Conservation (phyloP, 768 basidiomycete species). For the Lactifluus hygrophoroides region DNA sequence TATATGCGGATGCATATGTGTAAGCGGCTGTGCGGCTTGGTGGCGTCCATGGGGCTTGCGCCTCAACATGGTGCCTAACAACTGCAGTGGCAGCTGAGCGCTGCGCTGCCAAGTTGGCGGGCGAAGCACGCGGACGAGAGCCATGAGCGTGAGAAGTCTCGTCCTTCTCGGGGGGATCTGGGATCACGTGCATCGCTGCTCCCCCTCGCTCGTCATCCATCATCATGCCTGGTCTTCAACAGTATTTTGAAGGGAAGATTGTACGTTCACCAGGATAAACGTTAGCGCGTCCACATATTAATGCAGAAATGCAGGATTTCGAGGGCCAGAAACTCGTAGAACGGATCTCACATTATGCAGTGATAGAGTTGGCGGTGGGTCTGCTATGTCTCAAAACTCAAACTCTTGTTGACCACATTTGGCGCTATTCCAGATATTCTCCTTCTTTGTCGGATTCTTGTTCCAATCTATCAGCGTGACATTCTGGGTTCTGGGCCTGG, state of each 20-base stretch:
- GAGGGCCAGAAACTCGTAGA: constrained; percentile 51
- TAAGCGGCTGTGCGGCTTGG: too few species aligned
- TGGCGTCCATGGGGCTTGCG: too few species aligned
- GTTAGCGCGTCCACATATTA: not conserved
- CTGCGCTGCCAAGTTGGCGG: not conserved
- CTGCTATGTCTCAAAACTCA: not conserved
- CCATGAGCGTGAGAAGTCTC: not conserved
- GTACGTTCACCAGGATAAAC: constrained; percentile 18
- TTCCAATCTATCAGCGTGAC: constrained; percentile 48
- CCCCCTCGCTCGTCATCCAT: not conserved
- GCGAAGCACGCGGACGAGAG: not conserved
- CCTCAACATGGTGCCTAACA: constrained; percentile 18
- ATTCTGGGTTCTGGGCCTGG: constrained; percentile 39
- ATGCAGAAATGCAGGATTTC: constrained; percentile 43
- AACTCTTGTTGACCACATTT: not conserved
- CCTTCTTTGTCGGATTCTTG: constrained; percentile 50
- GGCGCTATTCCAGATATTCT: constrained; percentile 33
- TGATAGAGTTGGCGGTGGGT: constrained; percentile 42
- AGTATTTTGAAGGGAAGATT: constrained; percentile 28
- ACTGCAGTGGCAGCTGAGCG: not conserved
- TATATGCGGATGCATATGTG: too few species aligned
- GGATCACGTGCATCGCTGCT: not conserved
- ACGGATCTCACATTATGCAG: constrained; percentile 33
- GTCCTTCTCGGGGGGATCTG: not conserved
- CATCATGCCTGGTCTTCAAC: constrained; percentile 16